A percentile compares a stretch with the other conserved stretches of the same genome.
Evolutionary conservation across 176 grass and related monocot genomes (phyloP).

Genomic region (Elymus sibiricus): DNA sequence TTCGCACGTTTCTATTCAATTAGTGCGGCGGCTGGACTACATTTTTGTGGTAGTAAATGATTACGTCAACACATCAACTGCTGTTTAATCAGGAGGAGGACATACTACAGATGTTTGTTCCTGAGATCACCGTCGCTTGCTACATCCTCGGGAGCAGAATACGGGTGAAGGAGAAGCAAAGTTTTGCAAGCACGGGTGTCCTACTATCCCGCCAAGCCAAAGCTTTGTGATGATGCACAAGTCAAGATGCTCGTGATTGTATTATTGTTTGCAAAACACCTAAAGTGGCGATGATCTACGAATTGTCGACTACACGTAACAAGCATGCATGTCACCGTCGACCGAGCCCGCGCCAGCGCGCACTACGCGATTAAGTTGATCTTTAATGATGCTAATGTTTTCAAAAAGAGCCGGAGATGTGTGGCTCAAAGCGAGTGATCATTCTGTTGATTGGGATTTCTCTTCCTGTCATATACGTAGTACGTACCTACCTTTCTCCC

Average conservation of each 20-base stretch:
- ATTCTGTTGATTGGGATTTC: slow-evolving; percentile 33
- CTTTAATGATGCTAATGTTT: background rate
- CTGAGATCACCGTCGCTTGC: too few relatives aligned
- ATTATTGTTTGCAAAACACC: background rate
- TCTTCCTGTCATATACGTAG: slow-evolving; percentile 15
- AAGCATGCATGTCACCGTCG: background rate
- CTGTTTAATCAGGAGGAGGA: too few relatives aligned
- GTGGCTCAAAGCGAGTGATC: slow-evolving; percentile 29
- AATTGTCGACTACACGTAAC: background rate
- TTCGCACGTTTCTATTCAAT: background rate
- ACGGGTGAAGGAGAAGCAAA: background rate
- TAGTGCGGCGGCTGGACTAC: too few relatives aligned
- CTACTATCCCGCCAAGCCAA: background rate
- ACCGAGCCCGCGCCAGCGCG: background rate
- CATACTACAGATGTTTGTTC: too few relatives aligned
- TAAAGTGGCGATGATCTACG: background rate
- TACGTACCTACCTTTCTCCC: slow-evolving; percentile 12
- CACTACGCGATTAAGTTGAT: slow-evolving; percentile 3
- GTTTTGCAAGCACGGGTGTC: background rate
- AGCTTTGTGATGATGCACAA: background rate
- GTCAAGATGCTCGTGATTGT: background rate
- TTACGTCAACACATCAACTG: too few relatives aligned
- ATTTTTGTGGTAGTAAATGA: too few relatives aligned
- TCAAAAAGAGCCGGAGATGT: background rate
- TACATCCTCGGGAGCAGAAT: too few relatives aligned